phyloP scores from a whole-genome alignment of 2,329 filamentous ascomycete genomes.

The Colletotrichum filicis region DNA sequence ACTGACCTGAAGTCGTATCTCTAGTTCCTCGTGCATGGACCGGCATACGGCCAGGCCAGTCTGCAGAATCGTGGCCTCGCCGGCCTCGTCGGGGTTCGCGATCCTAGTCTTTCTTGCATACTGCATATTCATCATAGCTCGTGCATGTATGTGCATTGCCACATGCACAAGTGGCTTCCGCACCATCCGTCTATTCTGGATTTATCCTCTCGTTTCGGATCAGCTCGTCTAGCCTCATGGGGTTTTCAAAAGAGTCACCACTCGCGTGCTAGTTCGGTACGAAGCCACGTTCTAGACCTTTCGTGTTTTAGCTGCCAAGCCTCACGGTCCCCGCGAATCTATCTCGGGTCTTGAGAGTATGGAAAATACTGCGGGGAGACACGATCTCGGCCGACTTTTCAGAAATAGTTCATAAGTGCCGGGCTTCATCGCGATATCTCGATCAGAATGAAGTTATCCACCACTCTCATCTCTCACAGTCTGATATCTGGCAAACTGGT shows the following conservation, averaged over 20 bases:
- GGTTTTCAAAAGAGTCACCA: conserved; percentile 16
- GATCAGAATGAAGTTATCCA: not conserved
- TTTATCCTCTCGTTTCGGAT: not conserved
- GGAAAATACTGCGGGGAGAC: not conserved
- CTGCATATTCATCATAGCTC: not conserved
- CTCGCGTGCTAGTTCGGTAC: not conserved
- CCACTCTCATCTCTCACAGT: not conserved
- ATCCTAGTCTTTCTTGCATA: not conserved
- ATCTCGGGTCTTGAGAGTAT: not conserved
- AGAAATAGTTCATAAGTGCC: conserved; percentile 1
- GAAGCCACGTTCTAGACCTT: conserved; percentile 12
- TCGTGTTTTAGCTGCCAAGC: conserved; percentile 2
- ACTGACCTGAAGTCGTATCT: not conserved
- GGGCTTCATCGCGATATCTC: not conserved
- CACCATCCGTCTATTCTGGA: not conserved
- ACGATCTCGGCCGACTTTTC: not conserved
- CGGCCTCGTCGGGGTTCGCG: not conserved
- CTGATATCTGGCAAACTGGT: not conserved
- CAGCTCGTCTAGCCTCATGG: not conserved
- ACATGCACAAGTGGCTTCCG: not conserved
- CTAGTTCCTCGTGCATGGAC: conserved; percentile 2
- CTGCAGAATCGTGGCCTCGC: not conserved
- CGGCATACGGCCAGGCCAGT: not conserved
- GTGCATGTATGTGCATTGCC: conserved; percentile 8
- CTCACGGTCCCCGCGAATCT: not conserved